Evolutionary conservation across 495 filamentous ascomycete genomes (phyloP), one percentile per base, ranked within the genome.

Genomic region (Thozetella sp.): DNA sequence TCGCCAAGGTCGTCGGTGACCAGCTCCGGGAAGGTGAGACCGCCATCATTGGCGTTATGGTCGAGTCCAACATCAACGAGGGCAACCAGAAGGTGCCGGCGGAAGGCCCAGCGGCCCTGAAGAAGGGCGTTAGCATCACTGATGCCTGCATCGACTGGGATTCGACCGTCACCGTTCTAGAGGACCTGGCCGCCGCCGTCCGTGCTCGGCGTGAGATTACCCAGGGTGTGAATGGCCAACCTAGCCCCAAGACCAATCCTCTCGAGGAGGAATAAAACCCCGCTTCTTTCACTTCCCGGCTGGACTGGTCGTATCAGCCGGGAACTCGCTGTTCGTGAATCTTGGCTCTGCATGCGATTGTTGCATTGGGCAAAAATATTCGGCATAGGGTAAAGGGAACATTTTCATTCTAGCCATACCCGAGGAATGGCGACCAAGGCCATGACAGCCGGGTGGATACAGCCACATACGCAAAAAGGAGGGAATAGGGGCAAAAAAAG

Each of bases 61-160:
- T 99, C 66, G 95, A 99, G 79, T 96, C 91, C 66, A 95, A 98
- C 76, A 93, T 99, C 83, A 85, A 93, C 71, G 95, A 97, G 78
- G 95, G 95, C 68, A 86, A 90, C 80, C 95, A 99, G 76, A 97
- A 97, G 76, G 91, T 97, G 11, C 93, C 95, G 1, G 67, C 87
- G 19, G 93, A 93, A 70, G 94, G 94, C 22, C 90, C 88, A 11
- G 72, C 84, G 0, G 90, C 76, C 25, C 79, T 99, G 40, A 90
- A 92, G 79, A 93, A 92, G 80, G 95, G 95, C 67, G 92, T 99
- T 63, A 93, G 89, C 74, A 98, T 99, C 74, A 99, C 95, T 1
- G 95, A 99, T 72, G 95, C 96, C 48, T 99, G 95, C 76, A 96
- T 99, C 66, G 81, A 93, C 79, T 99, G 95, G 95, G 90, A 96